Evolutionary conservation across 139 green algal genomes (phyloP), one percentile per base, ranked within the genome.

Genomic region (Closterium sp.): DNA sequence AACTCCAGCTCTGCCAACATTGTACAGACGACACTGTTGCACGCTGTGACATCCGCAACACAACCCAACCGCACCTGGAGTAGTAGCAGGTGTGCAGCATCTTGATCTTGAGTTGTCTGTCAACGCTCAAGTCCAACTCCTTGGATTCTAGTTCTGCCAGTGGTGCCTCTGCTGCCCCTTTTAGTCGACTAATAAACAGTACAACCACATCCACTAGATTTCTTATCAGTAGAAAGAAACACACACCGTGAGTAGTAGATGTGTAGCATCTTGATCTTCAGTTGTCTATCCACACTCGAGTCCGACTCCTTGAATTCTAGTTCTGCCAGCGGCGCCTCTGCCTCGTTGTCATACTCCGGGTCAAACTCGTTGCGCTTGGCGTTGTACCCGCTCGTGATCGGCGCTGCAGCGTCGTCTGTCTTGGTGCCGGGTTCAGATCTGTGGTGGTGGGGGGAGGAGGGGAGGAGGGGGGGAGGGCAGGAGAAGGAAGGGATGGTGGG

Each of bases 321-420:
- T 32, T 96, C 93, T 29, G 94, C 91, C 86, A 95, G 32, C 9
- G 89, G 93, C 6, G 91, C 85, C 95, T 99, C 97, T 24, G 97
- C 3, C 45, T 13, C 97, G 29, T 97, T 95, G 94, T 99, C 97
- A 86, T 97, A 99, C 94, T 99, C 97, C 0, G 96, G 97, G 86
- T 99, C 98, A 95, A 99, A 99, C 94, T 99, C 98, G 70, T 96
- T 92, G 27, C 98, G 96, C 95, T 98, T 98, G 1, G 95, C 94
- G 91, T 99, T 95, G 95, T 97, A 99, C 10, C 97, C 97, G 45
- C 45, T 70, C 10, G 45, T 70, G 9, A 70, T 70, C 1, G 45
- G 45, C 1, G 45, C 5, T 70, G 45, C 45, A 17, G 45, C 11
- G 5, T 70, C 45, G 45, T 70, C 45, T 13, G 45, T 19, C 11